Evolutionary conservation across 768 basidiomycete genomes (phyloP), one percentile per base, ranked within the genome.

Genomic region (Calocera viscosa): DNA sequence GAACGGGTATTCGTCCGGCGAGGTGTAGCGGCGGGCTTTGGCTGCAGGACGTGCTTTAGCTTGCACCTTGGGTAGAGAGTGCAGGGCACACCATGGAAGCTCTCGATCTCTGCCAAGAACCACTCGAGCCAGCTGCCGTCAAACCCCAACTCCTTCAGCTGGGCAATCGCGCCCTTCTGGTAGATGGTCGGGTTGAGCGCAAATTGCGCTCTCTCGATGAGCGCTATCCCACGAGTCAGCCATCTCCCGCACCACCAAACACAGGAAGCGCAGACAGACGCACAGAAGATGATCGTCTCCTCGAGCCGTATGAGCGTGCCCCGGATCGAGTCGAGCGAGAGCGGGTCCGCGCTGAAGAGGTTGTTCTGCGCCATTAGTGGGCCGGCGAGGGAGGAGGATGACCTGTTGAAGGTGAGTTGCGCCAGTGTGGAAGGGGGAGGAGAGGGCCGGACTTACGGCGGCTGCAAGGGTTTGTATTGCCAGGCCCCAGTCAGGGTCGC

Each of bases 1-100:
- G 80, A 99, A 99, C 0, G 96, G 94, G 73, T 95, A 93, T 80
- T 99, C 96, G 74, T 99, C 96, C 47, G 96, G 96, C 74, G 95
- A 94, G 28, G 94, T 94, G 78, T 93, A 99, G 53, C 95, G 82
- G 68, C 95, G 83, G 14, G 94, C 94, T 78, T 94, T 96, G 38
- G 95, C 95, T 95, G 74, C 19, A 67, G 24, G 30, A 33, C 19
- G 49, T 19, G 10, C n/a, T 30, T 43, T n/a, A 24, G 49, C 12
- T 49, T 8, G 19, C 28, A 34, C 24, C 11, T 11, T 49, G 49
- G 12, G 12, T 8, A 49, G 12, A 8, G 17, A 32, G 16, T 32
- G 17, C 22, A 8, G n/a, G 30, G 78, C 89, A 69, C 68, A 92
- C 96, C 93, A 77, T 98, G 96, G 78, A 96, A 96, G 0, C 83